Evolutionary conservation across 177 flowering plant species (phyloP).

Genomic region (Vitis hybrid): DNA sequence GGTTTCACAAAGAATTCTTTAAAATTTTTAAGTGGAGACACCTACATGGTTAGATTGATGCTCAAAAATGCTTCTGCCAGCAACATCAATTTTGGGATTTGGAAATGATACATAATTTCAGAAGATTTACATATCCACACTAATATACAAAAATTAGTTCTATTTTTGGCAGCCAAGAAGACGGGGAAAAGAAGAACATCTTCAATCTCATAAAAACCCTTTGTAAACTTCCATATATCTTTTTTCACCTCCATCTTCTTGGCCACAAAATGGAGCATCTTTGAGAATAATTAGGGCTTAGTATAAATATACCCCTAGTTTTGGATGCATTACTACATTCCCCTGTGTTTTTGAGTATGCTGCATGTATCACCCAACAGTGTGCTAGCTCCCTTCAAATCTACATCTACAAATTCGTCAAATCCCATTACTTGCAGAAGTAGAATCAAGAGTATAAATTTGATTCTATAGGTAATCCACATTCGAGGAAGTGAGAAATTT

Average conservation of each 20-base stretch:
- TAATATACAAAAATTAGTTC: too few species aligned
- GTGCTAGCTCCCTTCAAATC: slow-evolving; percentile 3
- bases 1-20: background rate
- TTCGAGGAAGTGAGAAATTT: too few species aligned
- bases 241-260: background rate
- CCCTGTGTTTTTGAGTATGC: background rate
- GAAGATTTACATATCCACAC: too few species aligned
- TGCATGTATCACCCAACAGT: slow-evolving; percentile 1
- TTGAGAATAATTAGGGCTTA: background rate
- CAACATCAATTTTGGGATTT: too few species aligned
- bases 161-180: too few species aligned
- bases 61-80: too few species aligned
- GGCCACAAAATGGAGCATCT: background rate
- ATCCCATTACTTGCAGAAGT: background rate
- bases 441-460: background rate
- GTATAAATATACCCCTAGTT: slow-evolving; percentile 5
- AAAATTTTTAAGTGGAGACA: background rate
- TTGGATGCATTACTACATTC: background rate
- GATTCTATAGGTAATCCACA: too few species aligned
- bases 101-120: too few species aligned
- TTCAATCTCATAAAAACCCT: too few species aligned
- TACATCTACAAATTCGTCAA: background rate
- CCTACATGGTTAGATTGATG: too few species aligned
- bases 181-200: too few species aligned
- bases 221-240: too few species aligned